Evolutionary conservation across 2,329 filamentous ascomycete species (phyloP), one percentile per base, ranked within the genome.

Genomic region (Colletotrichum tofieldiae): DNA sequence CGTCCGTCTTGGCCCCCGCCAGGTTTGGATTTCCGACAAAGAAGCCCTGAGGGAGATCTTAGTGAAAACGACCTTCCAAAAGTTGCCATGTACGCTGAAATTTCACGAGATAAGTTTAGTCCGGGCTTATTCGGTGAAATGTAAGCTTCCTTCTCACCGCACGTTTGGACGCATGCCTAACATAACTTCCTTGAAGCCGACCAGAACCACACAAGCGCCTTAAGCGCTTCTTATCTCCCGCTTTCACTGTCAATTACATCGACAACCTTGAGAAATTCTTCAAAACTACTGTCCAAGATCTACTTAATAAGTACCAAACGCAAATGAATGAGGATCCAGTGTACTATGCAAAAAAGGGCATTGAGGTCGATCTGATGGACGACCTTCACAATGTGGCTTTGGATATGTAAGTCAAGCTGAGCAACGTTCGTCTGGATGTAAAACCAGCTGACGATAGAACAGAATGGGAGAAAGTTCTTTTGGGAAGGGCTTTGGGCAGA

Each of bases 391-490:
- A 78, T 29, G 75, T 78, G 26, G 77, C 77, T 20, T 70, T 78
- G 18, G 77, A 78, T 29, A 78, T 77, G 75, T 75, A 45, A 49
- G 75, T 47, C 8, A 1, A 52, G 20, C 20, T 6, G 23, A 23
- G 16, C 14, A 8, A 6, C 20, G 23, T 23, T n/a, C 2, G 4
- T n/a, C 8, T 9, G 11, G 18, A 18, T 20, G 11, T 12, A 5
- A 0, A 9, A 1, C 2, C 16, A 26, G 8, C 47, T 55, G 3
- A 64, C 18, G 12, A 65, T 16, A 58, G 5, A 1, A 9, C 12
- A 76, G 75, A 8, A 78, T 78, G 77, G 77, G 76, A 49, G 76
- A 78, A 37, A 75, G 75, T 52, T 77, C 77, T 18, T 78, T 78
- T 35, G 75, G 77, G n/a, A 76, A 75, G 51, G 76, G 77, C 1